A percentile compares a stretch with the other conserved stretches of the same genome.
Evolutionary conservation across 129 eudicot species (phyloP).

Genomic region (Gnaphalium uliginosum): DNA sequence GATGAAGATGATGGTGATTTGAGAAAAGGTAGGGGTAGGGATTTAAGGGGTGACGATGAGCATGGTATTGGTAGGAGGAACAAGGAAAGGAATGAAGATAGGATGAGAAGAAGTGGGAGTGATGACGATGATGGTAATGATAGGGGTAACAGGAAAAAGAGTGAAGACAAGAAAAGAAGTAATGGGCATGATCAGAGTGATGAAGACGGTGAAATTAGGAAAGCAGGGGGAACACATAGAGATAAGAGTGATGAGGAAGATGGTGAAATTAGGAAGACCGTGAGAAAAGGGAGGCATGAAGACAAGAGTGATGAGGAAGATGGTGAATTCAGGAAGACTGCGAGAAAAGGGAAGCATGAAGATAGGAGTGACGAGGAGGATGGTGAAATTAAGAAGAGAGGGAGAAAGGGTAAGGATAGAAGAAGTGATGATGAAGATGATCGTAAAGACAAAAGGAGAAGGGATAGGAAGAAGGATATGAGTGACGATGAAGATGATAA

Average conservation of each 20-base stretch:
- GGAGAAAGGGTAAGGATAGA: constrained; percentile 21
- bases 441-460: constrained; percentile 31
- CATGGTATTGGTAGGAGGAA: background rate
- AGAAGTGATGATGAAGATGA: constrained; percentile 43
- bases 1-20: constrained; percentile 15
- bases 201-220: constrained; percentile 31
- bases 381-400: constrained; percentile 25
- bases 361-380: constrained; percentile 38
- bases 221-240: constrained; percentile 5
- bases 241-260: constrained; percentile 30
- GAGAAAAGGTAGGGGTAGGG: constrained; percentile 15
- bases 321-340: constrained; percentile 21
- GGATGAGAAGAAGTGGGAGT: constrained; percentile 22
- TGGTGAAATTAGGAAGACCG: constrained; percentile 23
- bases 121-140: constrained; percentile 14
- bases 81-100: constrained; percentile 14
- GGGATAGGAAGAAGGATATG: constrained; percentile 20
- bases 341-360: constrained; percentile 17
- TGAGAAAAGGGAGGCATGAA: constrained; percentile 24
- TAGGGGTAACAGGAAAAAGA: constrained; percentile 15
- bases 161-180: background rate
- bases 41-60: constrained; percentile 12
- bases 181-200: constrained; percentile 18
- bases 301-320: constrained; percentile 32
- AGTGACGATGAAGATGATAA: constrained; percentile 27